phyloP scores from a whole-genome alignment of 345 rosid genomes.

The Syzygium oleosum region DNA sequence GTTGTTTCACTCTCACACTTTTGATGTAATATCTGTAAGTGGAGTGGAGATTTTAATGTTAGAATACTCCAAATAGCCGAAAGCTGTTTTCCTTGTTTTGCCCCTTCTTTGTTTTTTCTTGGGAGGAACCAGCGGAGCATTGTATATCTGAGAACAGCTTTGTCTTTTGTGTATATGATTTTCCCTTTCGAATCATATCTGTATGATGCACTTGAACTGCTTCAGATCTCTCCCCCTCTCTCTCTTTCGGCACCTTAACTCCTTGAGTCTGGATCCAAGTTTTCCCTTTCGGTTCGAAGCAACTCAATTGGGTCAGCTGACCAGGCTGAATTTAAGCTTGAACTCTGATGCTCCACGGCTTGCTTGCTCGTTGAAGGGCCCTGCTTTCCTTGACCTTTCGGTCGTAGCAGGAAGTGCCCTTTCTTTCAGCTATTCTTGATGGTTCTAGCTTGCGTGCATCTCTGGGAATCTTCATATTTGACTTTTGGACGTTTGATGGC shows the following conservation, averaged over 20 bases:
- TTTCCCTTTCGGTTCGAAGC: neutral
- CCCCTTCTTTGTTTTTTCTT: conserved; percentile 1
- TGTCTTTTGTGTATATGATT: conserved; percentile 22
- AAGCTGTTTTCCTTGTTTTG: conserved; percentile 21
- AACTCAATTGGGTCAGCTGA: neutral
- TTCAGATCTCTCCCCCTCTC: neutral
- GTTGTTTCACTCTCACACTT: conserved; percentile 1
- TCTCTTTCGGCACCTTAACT: neutral
- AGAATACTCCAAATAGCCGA: conserved; percentile 11
- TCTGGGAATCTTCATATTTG: neutral
- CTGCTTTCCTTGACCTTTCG: neutral
- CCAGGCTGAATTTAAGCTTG: neutral
- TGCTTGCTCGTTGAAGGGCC: neutral
- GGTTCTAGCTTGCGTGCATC: neutral
- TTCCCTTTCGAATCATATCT: conserved; percentile 1
- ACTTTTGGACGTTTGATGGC: neutral
- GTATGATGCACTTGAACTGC: neutral
- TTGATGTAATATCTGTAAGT: neutral
- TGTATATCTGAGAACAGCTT: conserved; percentile 52
- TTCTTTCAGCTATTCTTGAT: neutral
- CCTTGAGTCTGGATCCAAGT: neutral
- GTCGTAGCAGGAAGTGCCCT: neutral
- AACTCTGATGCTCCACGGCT: neutral
- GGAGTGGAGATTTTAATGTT: neutral
- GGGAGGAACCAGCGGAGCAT: conserved; percentile 30